These are phyloP conservation scores for Gracilaria gracilis DNA, from an alignment of 23 red algal genomes.

Conservation along the genomic window DNA sequence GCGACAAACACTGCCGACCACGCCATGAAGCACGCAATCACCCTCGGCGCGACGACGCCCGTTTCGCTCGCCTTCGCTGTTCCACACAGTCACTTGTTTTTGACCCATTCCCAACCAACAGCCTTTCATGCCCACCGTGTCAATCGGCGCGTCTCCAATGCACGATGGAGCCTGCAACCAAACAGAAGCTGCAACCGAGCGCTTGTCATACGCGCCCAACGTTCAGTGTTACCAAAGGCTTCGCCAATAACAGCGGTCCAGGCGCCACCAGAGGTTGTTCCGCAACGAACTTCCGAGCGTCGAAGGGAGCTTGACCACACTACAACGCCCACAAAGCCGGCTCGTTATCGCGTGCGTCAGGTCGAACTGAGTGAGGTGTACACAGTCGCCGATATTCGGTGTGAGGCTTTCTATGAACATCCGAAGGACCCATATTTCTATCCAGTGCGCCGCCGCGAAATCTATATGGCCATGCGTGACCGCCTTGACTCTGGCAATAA, in stretches of 20 bases:
- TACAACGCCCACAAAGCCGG: constrained; percentile 5
- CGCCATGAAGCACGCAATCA: neutral
- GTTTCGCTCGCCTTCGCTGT: neutral
- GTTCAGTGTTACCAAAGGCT: neutral
- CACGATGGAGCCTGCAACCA: neutral
- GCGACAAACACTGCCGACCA: too few relatives aligned
- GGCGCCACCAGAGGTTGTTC: neutral
- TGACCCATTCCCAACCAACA: neutral
- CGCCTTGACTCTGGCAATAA: constrained; percentile 49
- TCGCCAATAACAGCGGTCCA: neutral
- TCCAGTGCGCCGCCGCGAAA: constrained; percentile 63
- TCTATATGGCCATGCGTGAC: constrained; percentile 64
- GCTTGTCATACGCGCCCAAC: neutral
- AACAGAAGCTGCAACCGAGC: neutral
- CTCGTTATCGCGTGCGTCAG: constrained; percentile 39
- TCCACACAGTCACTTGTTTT: neutral
- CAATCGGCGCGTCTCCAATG: neutral
- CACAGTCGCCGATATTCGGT: constrained; percentile 73
- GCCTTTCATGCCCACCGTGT: neutral
- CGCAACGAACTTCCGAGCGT: neutral
- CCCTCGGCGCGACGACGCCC: too few relatives aligned
- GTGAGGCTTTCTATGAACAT: constrained; percentile 64
- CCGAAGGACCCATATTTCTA: constrained; percentile 59
- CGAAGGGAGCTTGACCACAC: neutral
- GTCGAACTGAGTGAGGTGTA: constrained; percentile 55